Conservation (phyloP, 2,329 filamentous ascomycete species). For the Penicillium hesseltinei region DNA sequence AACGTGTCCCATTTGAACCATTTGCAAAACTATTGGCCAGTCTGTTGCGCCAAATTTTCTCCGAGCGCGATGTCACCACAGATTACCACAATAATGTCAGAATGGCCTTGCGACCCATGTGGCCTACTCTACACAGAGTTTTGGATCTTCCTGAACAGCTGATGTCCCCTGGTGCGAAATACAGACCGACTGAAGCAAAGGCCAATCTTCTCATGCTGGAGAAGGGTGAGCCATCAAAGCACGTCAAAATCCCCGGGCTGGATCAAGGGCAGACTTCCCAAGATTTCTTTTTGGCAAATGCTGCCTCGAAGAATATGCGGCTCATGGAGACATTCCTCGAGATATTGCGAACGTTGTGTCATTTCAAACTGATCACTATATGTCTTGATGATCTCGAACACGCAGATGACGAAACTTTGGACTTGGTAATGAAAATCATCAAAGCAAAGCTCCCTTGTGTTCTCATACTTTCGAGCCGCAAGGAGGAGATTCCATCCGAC, state of each 20-base stretch:
- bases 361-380: slow-evolving; percentile 83
- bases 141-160: slow-evolving; percentile 68
- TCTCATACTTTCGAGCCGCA: slow-evolving; percentile 72
- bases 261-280: slow-evolving; percentile 37
- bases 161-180: slow-evolving; percentile 41
- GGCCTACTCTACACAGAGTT: slow-evolving; percentile 56
- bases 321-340: slow-evolving; percentile 88
- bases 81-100: slow-evolving; percentile 61
- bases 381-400: slow-evolving; percentile 88
- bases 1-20: slow-evolving; percentile 60
- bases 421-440: slow-evolving; percentile 79
- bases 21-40: slow-evolving; percentile 60
- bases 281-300: slow-evolving; percentile 42
- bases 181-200: slow-evolving; percentile 34
- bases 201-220: slow-evolving; percentile 33
- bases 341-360: slow-evolving; percentile 75
- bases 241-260: slow-evolving; percentile 33
- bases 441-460: slow-evolving; percentile 76
- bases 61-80: slow-evolving; percentile 60
- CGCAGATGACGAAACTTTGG: slow-evolving; percentile 81
- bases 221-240: slow-evolving; percentile 32
- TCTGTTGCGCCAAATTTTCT: slow-evolving; percentile 63
- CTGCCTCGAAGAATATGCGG: slow-evolving; percentile 56
- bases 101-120: slow-evolving; percentile 56
- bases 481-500: slow-evolving; percentile 60